Base-by-base conservation (phyloP, 1,284 basidiomycete genomes). In the Ceratobasidium sp. region DNA sequence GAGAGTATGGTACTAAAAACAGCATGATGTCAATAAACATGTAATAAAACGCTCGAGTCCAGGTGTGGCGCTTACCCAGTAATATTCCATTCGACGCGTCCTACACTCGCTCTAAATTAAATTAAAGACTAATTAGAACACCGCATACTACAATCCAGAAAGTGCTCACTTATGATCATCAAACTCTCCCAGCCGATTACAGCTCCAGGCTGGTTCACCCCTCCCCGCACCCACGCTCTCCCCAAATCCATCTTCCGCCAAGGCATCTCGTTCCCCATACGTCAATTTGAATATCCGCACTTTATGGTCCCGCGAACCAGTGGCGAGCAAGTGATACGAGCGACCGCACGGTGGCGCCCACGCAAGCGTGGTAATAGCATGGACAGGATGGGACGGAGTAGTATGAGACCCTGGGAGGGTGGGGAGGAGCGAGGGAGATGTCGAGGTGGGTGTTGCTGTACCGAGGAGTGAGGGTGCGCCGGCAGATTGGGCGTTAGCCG, bases 291-390 rank as follows among this genome's bases (percentile, higher is more conserved):
- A 98, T 76, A 98, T 94, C 73, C 94, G 83, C 6, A 97, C 94
- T 49, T 87, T 87, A 0, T 95, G 94, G 79, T 96, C 95, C 47
- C 94, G 85, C 46, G 89, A 86, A 6, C 95, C 96, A 0, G 94
- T 93, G 1, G 96, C 96, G 75, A 98, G 85, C 55, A 97, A 89
- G 78, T 98, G 96, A 81, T 95, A 96, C 0, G 92, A 93, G 26
- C 95, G 86, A 0, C 96, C 96, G 77, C 94, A 96, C 0, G 91
- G 91, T 0, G 96, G 93, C 1, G 96, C 94, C 95, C 95, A 98
- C 4, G 94, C 85, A 50, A 98, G 87, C 30, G 89, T 89, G 0
- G 91, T 92, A 66, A 96, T 87, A 1, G 94, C 87, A 66, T 84
- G 88, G 2, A 85, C 70, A 58, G 73, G 75, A 30, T 69, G 50